Percentiles rank a stretch among this genome's conserved stretches.
Conservation (phyloP, 805 yeast species). For the Saccharomycopsis guyanensis region DNA sequence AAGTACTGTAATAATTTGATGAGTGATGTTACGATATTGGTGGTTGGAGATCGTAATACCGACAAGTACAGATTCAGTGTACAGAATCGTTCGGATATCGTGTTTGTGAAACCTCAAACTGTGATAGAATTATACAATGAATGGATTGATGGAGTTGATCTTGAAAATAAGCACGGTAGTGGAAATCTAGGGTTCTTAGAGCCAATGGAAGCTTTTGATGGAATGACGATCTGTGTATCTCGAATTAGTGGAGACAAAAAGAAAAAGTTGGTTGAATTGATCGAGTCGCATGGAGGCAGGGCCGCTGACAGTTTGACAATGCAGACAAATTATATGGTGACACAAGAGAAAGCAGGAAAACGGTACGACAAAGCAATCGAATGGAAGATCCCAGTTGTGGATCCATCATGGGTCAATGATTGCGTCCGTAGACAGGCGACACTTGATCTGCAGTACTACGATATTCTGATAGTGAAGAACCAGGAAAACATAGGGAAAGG, state of each 20-base stretch:
- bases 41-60: slow-evolving; percentile 46
- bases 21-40: slow-evolving; percentile 42
- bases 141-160: slow-evolving; percentile 48
- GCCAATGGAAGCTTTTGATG: slow-evolving; percentile 38
- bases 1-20: slow-evolving; percentile 37
- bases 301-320: slow-evolving; percentile 44
- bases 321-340: slow-evolving; percentile 37
- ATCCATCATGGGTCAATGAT: slow-evolving; percentile 36
- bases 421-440: slow-evolving; percentile 33
- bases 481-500: slow-evolving; percentile 26
- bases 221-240: slow-evolving; percentile 33
- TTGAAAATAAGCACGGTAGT: slow-evolving; percentile 24
- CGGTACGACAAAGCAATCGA: slow-evolving; percentile 40
- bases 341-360: slow-evolving; percentile 44
- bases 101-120: slow-evolving; percentile 42
- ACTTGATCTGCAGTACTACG: slow-evolving; percentile 28
- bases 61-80: slow-evolving; percentile 48
- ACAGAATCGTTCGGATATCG: slow-evolving; percentile 39
- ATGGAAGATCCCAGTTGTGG: slow-evolving; percentile 35
- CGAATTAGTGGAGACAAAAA: slow-evolving; percentile 29
- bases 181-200: slow-evolving; percentile 23
- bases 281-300: slow-evolving; percentile 41
- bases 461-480: not conserved
- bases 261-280: slow-evolving; percentile 29
- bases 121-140: slow-evolving; percentile 37